Percentiles rank a stretch among this genome's conserved stretches.
Evolutionary conservation across 2,329 filamentous ascomycete genomes (phyloP).

Genomic region (Coniochaeta sp.): DNA sequence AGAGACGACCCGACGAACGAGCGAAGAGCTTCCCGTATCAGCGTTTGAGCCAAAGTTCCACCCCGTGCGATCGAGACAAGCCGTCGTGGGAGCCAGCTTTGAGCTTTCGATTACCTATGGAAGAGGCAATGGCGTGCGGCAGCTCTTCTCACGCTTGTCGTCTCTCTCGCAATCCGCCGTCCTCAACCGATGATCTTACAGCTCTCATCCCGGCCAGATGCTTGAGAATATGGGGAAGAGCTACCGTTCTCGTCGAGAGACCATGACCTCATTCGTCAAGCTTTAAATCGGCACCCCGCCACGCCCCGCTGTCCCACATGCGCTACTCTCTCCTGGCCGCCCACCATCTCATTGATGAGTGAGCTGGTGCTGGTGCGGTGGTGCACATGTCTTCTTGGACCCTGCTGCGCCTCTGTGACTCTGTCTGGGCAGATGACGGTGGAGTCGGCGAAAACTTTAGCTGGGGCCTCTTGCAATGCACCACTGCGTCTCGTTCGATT

Average conservation of each 20-base stretch:
- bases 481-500: background rate
- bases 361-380: too few relatives aligned
- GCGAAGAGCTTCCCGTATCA: background rate
- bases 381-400: slow-evolving; percentile 1
- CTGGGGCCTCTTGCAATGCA: background rate
- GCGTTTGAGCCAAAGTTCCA: background rate
- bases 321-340: background rate
- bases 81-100: background rate
- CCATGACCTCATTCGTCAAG: slow-evolving; percentile 2
- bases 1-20: background rate
- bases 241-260: background rate
- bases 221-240: slow-evolving; percentile 2
- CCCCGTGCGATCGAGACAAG: background rate
- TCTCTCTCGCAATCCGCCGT: background rate
- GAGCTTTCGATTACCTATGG: background rate
- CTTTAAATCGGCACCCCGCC: background rate
- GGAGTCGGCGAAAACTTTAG: background rate
- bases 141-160: background rate
- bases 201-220: background rate
- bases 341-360: background rate
- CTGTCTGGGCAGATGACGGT: background rate
- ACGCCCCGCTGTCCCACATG: background rate
- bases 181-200: background rate
- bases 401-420: background rate
- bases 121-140: background rate